These are phyloP conservation scores for Rubia yunnanensis DNA, from an alignment of 257 asterid species.

Conservation along the genomic window DNA sequence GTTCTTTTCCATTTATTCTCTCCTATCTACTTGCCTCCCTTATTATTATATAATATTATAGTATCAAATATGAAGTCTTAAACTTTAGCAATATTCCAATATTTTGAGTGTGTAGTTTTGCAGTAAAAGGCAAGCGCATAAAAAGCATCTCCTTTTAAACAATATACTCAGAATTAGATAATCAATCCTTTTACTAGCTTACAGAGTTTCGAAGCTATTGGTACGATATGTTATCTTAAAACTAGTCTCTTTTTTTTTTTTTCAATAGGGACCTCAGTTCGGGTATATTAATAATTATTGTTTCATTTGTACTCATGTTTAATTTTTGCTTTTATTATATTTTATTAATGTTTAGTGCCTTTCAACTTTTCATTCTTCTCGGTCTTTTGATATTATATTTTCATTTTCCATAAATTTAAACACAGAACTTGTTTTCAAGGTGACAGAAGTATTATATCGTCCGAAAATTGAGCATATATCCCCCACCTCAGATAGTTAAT, in stretches of 20 bases:
- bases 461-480: background rate
- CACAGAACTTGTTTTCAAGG: background rate
- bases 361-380: background rate
- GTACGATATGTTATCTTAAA: too few relatives aligned
- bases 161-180: background rate
- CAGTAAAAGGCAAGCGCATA: background rate
- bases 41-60: background rate
- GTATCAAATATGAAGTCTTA: background rate
- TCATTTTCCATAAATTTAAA: background rate
- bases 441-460: background rate
- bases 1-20: slow-evolving; percentile 1
- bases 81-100: background rate
- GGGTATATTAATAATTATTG: too few relatives aligned
- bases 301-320: too few relatives aligned
- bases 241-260: too few relatives aligned
- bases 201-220: background rate
- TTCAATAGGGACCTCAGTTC: too few relatives aligned
- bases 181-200: background rate
- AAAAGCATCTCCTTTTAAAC: background rate
- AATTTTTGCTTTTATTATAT: too few relatives aligned
- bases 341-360: too few relatives aligned
- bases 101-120: background rate
- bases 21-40: background rate
- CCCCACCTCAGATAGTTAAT: background rate
- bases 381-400: too few relatives aligned